phyloP scores from a whole-genome alignment of 129 eudicot genomes.

The Lactuca saligna region DNA sequence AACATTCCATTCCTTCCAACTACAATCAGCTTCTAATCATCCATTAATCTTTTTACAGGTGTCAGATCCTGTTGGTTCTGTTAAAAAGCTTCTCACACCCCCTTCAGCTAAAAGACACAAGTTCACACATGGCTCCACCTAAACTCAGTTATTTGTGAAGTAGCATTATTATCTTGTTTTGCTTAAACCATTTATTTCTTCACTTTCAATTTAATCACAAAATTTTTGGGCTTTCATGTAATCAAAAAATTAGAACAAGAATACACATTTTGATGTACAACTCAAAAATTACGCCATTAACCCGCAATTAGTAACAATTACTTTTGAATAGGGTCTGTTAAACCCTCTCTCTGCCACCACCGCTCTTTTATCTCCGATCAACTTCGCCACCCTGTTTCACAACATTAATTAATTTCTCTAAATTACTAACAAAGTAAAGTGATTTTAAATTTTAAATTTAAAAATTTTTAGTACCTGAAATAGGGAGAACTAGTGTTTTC shows the following conservation, averaged over 20 bases:
- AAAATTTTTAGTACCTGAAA: slow-evolving; percentile 62
- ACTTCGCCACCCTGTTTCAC: slow-evolving; percentile 82
- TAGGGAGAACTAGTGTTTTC: slow-evolving; percentile 95
- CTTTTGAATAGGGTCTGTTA: slow-evolving; percentile 89
- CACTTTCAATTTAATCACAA: slow-evolving; percentile 8
- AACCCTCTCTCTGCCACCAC: slow-evolving; percentile 96
- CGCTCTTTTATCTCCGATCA: slow-evolving; percentile 94
- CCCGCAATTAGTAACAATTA: slow-evolving; percentile 82
- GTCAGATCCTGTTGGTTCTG: slow-evolving; percentile 83
- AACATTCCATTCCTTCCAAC: no score
- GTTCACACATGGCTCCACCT: slow-evolving; percentile 40
- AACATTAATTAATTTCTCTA: background rate
- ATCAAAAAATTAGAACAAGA: slow-evolving; percentile 2
- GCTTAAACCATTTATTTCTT: slow-evolving; percentile 11
- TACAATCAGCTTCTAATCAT: no score
- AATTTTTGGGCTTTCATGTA: slow-evolving; percentile 8
- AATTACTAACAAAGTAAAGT: no score
- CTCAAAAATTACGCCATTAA: slow-evolving; percentile 42
- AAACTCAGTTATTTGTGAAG: background rate
- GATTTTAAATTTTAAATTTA: no score
- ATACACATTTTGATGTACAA: slow-evolving; percentile 26
- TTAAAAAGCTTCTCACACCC: slow-evolving; percentile 61
- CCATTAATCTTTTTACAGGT: slow-evolving; percentile 44
- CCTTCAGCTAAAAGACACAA: slow-evolving; percentile 68
- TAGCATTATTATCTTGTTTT: background rate